Evolutionary conservation across 2,329 filamentous ascomycete genomes (phyloP).

Genomic region (Colletotrichum sp.): DNA sequence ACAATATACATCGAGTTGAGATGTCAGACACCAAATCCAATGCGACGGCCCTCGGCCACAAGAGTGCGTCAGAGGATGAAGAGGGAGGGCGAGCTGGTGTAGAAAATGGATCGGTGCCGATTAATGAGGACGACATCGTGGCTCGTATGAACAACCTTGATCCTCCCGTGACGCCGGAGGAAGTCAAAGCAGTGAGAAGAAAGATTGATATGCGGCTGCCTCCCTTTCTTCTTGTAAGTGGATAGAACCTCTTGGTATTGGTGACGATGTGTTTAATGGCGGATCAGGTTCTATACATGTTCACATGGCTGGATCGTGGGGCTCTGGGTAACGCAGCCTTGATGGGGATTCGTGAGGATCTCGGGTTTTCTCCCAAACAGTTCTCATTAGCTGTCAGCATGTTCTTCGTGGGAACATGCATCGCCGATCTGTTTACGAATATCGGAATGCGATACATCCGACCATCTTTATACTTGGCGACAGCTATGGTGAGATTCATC

Average conservation of each 20-base stretch:
- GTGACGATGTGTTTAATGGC: neutral
- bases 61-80: neutral
- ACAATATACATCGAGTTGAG: neutral
- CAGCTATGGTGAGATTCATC: neutral
- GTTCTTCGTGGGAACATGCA: conserved; percentile 22
- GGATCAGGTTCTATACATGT: conserved; percentile 1
- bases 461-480: conserved; percentile 4
- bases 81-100: neutral
- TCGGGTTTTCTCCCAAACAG: conserved; percentile 22
- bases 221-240: neutral
- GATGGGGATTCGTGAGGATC: conserved; percentile 23
- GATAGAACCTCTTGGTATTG: no score
- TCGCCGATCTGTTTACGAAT: conserved; percentile 9
- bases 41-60: neutral
- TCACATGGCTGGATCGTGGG: conserved; percentile 18
- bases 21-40: neutral
- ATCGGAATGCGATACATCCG: conserved; percentile 12
- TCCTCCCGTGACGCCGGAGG: conserved; percentile 6
- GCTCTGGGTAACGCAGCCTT: conserved; percentile 25
- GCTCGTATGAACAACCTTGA: conserved; percentile 21
- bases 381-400: conserved; percentile 27
- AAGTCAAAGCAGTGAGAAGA: conserved; percentile 19
- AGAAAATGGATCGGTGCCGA: neutral
- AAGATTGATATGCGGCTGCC: conserved; percentile 23
- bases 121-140: conserved; percentile 9